Percentiles rank a stretch among this genome's conserved stretches.
Conservation (phyloP, 257 asterid species). For the Solanum lycopersicoides region DNA sequence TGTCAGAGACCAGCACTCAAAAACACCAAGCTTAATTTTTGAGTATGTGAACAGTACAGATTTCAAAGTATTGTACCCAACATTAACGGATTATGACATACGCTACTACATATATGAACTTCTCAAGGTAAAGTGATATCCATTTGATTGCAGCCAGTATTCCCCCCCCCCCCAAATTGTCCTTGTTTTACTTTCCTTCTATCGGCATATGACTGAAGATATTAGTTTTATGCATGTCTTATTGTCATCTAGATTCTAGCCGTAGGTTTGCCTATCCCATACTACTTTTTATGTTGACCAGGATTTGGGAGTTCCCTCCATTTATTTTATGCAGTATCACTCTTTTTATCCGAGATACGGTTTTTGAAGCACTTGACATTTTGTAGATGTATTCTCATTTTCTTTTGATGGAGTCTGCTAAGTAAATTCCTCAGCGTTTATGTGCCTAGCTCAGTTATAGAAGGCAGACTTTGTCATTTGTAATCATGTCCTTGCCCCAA, state of each 20-base stretch:
- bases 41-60: slow-evolving; percentile 77
- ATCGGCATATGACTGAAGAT: background rate
- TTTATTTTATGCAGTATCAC: background rate
- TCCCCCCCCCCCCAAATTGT: background rate
- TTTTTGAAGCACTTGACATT: background rate
- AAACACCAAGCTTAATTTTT: slow-evolving; percentile 77
- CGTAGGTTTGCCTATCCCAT: background rate
- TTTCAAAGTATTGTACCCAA: slow-evolving; percentile 71
- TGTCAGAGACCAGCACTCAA: slow-evolving; percentile 72
- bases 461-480: background rate
- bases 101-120: slow-evolving; percentile 80
- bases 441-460: background rate
- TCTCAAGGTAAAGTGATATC: slow-evolving; percentile 46
- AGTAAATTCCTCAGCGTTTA: background rate
- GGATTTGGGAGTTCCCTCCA: background rate
- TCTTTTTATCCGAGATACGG: background rate
- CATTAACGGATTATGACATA: slow-evolving; percentile 69
- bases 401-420: background rate
- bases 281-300: background rate
- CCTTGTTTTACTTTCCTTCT: background rate
- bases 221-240: background rate
- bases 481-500: background rate
- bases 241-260: background rate
- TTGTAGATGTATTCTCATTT: background rate
- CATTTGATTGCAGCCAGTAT: background rate